Evolutionary conservation across 2,329 filamentous ascomycete genomes (phyloP), one percentile per base, ranked within the genome.

Genomic region (Rhexocercosporidium sp.): DNA sequence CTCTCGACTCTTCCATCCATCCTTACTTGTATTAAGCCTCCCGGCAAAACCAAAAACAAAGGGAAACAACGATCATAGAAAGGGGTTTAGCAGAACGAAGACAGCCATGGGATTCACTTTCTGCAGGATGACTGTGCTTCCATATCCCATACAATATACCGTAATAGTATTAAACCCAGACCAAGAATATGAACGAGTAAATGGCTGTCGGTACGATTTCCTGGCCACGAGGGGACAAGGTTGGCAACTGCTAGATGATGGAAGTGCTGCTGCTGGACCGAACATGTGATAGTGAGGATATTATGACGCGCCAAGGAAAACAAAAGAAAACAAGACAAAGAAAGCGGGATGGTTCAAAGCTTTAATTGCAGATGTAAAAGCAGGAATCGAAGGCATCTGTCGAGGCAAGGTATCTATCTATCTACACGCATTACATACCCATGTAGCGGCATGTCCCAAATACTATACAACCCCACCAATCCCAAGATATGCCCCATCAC

Each of bases 381-480:
- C 29, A 34, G 34, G 51, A 54, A 54, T 34, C 18, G 4, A 34
- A 34, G 25, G 8, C 16, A 44, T 49, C 46, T 49, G 6, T 49
- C 46, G 27, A 54, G 51, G 51, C 51, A 31, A 54, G 51, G 18
- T 34, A 54, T 20, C 51, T 54, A 31, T 54, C 29, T 54, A 34
- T 54, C 27, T 34, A 54, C 4, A 34, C 27, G 46, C 1, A 49
- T 49, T 49, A 27, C 46, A 20, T 27, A 54, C 14, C 51, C 51
- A 34, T 25, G 46, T 20, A 49, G 22, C 20, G 46, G 51, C 27
- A 31, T 6, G 51, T 34, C 51, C 34, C 9, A 27, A 25, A 49
- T 54, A 54, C 25, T 54, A 54, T 54, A 54, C 27, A 54, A 54
- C 29, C 34, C 29, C 27, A 34, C 51, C 29, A 54, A 54, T 54